These are phyloP conservation scores for Orbilia quercus DNA, from an alignment of 2,329 filamentous ascomycete genomes.

Conservation along the genomic window DNA sequence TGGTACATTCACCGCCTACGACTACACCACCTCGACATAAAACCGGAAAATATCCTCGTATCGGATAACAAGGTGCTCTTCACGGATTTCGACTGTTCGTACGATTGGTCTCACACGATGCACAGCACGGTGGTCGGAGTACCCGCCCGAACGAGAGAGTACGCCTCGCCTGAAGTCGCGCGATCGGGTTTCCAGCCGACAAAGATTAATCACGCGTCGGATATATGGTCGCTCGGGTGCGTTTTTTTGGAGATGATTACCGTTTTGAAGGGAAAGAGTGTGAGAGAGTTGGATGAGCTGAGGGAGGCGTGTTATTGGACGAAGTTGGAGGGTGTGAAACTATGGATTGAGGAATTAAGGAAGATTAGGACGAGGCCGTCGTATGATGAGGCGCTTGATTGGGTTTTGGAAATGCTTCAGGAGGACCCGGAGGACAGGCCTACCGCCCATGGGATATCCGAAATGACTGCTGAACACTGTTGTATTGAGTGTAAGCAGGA, in stretches of 20 bases:
- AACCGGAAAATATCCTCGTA: slow-evolving; percentile 59
- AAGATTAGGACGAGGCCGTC: background rate
- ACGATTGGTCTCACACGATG: slow-evolving; percentile 57
- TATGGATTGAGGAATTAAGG: slow-evolving; percentile 6
- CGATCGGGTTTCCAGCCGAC: slow-evolving; percentile 16
- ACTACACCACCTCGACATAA: slow-evolving; percentile 58
- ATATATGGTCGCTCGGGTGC: slow-evolving; percentile 33
- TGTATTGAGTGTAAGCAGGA: slow-evolving; percentile 13
- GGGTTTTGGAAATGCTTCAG: slow-evolving; percentile 17
- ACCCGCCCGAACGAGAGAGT: slow-evolving; percentile 24
- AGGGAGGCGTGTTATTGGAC: slow-evolving; percentile 13
- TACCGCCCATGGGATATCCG: slow-evolving; percentile 5
- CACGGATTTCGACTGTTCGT: slow-evolving; percentile 59
- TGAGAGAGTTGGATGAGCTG: slow-evolving; percentile 54
- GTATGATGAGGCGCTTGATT: slow-evolving; percentile 10
- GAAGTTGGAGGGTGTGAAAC: background rate
- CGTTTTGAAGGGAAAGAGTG: slow-evolving; percentile 36
- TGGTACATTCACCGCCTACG: slow-evolving; percentile 57
- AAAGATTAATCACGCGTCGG: slow-evolving; percentile 25
- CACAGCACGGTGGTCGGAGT: slow-evolving; percentile 52
- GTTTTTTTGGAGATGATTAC: slow-evolving; percentile 37
- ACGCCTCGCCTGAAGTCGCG: slow-evolving; percentile 29
- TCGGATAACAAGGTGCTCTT: slow-evolving; percentile 53
- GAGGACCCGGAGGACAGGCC: slow-evolving; percentile 12
- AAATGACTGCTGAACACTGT: slow-evolving; percentile 24